Evolutionary conservation across 352 stramenopile genomes (phyloP), one percentile per base, ranked within the genome.

Genomic region (Phytophthora syringae): DNA sequence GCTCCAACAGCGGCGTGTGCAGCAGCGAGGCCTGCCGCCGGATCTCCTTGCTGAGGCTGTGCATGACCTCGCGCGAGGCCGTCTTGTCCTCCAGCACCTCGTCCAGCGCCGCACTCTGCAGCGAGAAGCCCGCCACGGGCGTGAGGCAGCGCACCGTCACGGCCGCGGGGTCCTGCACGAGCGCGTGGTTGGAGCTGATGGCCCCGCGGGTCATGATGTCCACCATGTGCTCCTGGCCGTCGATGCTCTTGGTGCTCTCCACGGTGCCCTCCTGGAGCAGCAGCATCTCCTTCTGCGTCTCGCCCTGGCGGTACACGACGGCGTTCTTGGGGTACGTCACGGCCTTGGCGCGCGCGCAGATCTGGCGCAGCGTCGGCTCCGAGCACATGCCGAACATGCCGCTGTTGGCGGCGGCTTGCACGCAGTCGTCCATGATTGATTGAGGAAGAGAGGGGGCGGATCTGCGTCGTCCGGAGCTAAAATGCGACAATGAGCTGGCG

Each of bases 1-100:
- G 92, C 74, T 97, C 89, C 32, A 98, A 79, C 53, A 97, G 79
- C 37, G 92, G 92, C 64, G 90, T 97, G 61, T 90, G 77, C 73
- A 96, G 75, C 54, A 95, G 73, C 54, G 84, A 88, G 7, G 88
- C 89, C 64, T 97, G 89, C 21, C 84, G 87, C 15, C 90, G 86
- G 55, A 96, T 94, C 76, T 97, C 88, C 64, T 95, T 94, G 66
- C 79, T 93, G 25, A 97, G 73, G 34, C 80, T 93, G 53, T 92
- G 78, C 69, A 96, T 92, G 42, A 97, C 82, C 59, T 97, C 90
- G 13, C 86, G 82, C 25, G 86, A 92, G 30, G 92, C 79, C 1
- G 50, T 62, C 48, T 78, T 87, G 71, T 96, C 86, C 20, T 88
- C 77, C 13, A 97, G 77, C 32, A 96, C 74, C 42, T 93, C 86